These are phyloP conservation scores for Phytophthora capsici DNA, from an alignment of 352 stramenopile species.

Conservation along the genomic window DNA sequence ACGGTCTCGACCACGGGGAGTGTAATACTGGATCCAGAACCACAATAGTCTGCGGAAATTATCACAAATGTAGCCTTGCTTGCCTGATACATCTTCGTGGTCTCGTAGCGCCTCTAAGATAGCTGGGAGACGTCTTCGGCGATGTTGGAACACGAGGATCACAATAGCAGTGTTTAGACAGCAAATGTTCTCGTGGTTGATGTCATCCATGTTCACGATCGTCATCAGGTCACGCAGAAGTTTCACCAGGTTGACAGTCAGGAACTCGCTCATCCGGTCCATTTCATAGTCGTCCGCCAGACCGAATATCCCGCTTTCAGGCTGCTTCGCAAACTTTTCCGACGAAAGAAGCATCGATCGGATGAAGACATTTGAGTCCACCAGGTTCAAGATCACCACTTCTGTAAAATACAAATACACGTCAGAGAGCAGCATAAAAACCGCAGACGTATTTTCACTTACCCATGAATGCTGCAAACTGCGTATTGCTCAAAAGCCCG, in stretches of 20 bases:
- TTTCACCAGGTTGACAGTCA: conserved; percentile 87
- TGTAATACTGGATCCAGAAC: conserved; percentile 98
- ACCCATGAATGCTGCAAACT: conserved; percentile 93
- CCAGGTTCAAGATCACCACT: conserved; percentile 93
- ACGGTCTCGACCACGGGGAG: conserved; percentile 91
- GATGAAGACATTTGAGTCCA: conserved; percentile 98
- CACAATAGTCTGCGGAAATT: conserved; percentile 95
- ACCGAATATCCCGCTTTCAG: conserved; percentile 45
- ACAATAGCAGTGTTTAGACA: conserved; percentile 97
- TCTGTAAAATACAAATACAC: conserved; percentile 44
- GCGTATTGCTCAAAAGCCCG: conserved; percentile 80
- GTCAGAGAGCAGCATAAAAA: conserved; percentile 14
- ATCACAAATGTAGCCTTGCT: conserved; percentile 72
- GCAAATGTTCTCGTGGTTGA: conserved; percentile 99
- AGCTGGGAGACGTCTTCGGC: conserved; percentile 76
- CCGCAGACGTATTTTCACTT: conserved; percentile 23
- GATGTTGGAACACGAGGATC: conserved; percentile 94
- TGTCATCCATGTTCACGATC: conserved; percentile 94
- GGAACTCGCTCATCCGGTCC: conserved; percentile 88
- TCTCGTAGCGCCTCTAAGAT: conserved; percentile 76
- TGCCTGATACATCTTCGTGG: conserved; percentile 68
- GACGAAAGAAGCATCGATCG: conserved; percentile 90
- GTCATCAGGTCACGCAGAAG: conserved; percentile 95
- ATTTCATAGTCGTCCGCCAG: conserved; percentile 65
- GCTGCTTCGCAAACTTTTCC: conserved; percentile 67